Evolutionary conservation across 2,329 filamentous ascomycete genomes (phyloP).

Genomic region (Aspergillus sp.): DNA sequence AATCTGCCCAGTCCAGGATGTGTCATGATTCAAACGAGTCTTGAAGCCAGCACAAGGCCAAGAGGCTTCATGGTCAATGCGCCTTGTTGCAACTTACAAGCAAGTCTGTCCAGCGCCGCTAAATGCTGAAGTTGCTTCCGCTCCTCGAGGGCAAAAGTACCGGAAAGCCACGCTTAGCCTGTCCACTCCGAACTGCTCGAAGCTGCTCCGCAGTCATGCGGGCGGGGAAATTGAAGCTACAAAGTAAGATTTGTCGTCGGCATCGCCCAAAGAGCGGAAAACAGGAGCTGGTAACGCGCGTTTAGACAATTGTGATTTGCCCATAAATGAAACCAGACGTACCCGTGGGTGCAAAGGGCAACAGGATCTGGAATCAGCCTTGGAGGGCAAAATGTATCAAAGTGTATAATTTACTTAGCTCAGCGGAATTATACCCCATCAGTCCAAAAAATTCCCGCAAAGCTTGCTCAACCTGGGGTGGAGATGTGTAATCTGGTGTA

Average conservation of each 20-base stretch:
- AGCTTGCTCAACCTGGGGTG: background rate
- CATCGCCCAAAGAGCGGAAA: constrained; percentile 1
- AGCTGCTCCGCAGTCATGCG: background rate
- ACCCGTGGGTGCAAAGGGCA: background rate
- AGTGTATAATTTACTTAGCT: background rate
- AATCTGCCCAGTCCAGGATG: background rate
- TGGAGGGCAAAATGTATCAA: background rate
- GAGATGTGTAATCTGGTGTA: background rate
- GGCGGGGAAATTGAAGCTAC: constrained; percentile 1
- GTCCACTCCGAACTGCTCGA: background rate
- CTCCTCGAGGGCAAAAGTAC: background rate
- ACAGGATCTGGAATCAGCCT: background rate
- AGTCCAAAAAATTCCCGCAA: background rate
- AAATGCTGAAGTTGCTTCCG: background rate
- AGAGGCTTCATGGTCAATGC: background rate
- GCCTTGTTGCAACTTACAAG: too few species aligned
- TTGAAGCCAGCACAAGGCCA: background rate
- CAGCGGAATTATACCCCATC: background rate
- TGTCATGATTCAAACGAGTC: constrained; percentile 3
- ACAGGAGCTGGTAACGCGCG: constrained; percentile 4
- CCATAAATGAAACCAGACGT: constrained; percentile 5
- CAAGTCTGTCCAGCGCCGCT: too few species aligned
- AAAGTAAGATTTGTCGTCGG: background rate
- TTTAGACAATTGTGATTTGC: constrained; percentile 14
- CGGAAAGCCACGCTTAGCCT: background rate